Evolutionary conservation across 805 yeast species (phyloP).

Genomic region (Clavispora santaluciae): DNA sequence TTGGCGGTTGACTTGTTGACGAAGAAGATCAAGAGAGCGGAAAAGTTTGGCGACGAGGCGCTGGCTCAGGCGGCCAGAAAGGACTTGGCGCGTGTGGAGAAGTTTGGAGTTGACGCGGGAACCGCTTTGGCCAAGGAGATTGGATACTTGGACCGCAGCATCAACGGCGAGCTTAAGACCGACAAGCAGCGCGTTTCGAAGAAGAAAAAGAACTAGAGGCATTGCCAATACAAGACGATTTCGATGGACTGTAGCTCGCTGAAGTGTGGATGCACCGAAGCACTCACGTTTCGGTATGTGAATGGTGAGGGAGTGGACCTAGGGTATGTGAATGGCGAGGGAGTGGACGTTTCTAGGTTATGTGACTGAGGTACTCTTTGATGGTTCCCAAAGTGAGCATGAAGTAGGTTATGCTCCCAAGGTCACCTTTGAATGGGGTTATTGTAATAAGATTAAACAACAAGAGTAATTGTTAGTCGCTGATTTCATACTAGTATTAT

Average conservation of each 20-base stretch:
- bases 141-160: constrained; percentile 44
- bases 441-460: too few species aligned
- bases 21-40: constrained; percentile 65
- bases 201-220: constrained; percentile 7
- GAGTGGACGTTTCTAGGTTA: too few species aligned
- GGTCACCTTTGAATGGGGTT: too few species aligned
- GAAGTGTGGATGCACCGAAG: too few species aligned
- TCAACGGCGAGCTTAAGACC: constrained; percentile 19
- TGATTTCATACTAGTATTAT: too few species aligned
- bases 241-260: not conserved
- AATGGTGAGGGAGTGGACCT: too few species aligned
- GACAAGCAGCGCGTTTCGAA: constrained; percentile 10
- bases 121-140: constrained; percentile 65
- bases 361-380: too few species aligned
- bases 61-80: constrained; percentile 51
- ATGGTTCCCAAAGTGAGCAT: too few species aligned
- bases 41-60: constrained; percentile 71
- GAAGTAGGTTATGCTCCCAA: too few species aligned
- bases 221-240: not conserved
- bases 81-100: constrained; percentile 66
- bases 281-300: too few species aligned
- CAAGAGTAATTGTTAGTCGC: too few species aligned
- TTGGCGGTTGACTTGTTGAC: constrained; percentile 63
- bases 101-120: constrained; percentile 74
- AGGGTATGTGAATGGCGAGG: too few species aligned